A percentile compares a stretch with the other conserved stretches of the same genome.
These are phyloP conservation scores for Phylloporus arenicola DNA, from an alignment of 768 basidiomycete genomes.

Conservation along the genomic window DNA sequence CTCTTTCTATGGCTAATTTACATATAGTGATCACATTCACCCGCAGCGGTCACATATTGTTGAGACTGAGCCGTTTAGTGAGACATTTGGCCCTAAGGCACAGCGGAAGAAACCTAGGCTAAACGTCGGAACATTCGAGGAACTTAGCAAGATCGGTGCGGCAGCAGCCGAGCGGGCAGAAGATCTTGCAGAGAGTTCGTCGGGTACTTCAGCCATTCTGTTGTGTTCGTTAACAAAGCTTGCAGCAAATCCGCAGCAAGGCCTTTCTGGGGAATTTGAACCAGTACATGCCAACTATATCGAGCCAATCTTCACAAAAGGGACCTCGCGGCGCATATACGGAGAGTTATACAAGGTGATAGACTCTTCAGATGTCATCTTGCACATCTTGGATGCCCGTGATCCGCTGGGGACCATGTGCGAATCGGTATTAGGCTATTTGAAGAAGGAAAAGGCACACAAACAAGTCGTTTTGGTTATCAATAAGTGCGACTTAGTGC, in stretches of 20 bases:
- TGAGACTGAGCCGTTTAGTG: conserved; percentile 89
- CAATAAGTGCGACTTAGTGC: conserved; percentile 98
- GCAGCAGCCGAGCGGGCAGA: conserved; percentile 47
- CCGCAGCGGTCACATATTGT: conserved; percentile 83
- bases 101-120: conserved; percentile 87
- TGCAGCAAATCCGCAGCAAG: conserved; percentile 10
- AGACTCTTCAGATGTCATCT: conserved; percentile 94
- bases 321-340: conserved; percentile 92
- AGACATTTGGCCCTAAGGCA: conserved; percentile 94
- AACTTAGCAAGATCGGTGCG: conserved; percentile 65
- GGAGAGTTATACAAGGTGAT: conserved; percentile 99
- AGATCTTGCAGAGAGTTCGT: conserved; percentile 35
- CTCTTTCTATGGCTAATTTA: background rate
- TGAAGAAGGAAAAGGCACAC: conserved; percentile 94
- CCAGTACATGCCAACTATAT: conserved; percentile 70
- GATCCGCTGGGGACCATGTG: conserved; percentile 96
- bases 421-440: conserved; percentile 86
- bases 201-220: conserved; percentile 33
- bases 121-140: conserved; percentile 88
- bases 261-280: conserved; percentile 36
- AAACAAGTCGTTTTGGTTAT: conserved; percentile 96
- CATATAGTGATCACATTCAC: conserved; percentile 2
- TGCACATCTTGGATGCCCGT: conserved; percentile 92
- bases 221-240: conserved; percentile 1
- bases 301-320: conserved; percentile 92